A percentile compares a stretch with the other conserved stretches of the same genome.
Conservation (phyloP, 768 basidiomycete genomes). For the Sporobolomyces pararoseus region DNA sequence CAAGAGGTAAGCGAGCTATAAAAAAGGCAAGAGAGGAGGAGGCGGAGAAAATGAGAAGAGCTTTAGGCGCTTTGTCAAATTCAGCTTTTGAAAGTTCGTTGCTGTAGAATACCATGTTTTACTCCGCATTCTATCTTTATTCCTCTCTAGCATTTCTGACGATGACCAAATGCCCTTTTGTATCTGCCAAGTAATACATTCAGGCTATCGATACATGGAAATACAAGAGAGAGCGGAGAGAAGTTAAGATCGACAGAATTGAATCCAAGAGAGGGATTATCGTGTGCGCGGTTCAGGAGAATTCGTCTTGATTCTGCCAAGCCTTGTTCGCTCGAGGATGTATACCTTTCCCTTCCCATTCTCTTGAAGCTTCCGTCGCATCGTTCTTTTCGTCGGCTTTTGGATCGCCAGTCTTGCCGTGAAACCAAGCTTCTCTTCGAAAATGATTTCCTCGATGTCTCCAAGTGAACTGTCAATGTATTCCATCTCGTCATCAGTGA, state of each 20-base stretch:
- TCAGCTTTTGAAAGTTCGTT: not conserved
- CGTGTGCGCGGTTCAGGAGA: too few relatives aligned
- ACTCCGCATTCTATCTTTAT: too few relatives aligned
- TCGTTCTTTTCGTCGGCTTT: constrained; percentile 27
- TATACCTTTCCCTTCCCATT: not conserved
- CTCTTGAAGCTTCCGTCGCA: constrained; percentile 15
- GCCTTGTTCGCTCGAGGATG: constrained; percentile 4
- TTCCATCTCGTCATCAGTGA: too few relatives aligned
- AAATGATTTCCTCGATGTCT: constrained; percentile 36
- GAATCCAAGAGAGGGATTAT: too few relatives aligned
- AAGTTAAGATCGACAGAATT: too few relatives aligned
- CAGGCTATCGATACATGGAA: too few relatives aligned
- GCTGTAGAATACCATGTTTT: not conserved
- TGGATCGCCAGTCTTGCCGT: constrained; percentile 22
- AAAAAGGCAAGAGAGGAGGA: not conserved
- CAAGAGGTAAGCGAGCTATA: not conserved
- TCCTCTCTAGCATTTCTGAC: too few relatives aligned
- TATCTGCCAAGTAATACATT: too few relatives aligned
- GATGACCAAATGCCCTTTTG: too few relatives aligned
- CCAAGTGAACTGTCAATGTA: constrained; percentile 34
- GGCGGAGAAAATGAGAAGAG: not conserved
- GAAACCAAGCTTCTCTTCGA: constrained; percentile 18
- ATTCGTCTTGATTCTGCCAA: constrained; percentile 20
- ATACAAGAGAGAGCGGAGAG: too few relatives aligned
- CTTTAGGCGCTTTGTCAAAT: not conserved